Percentiles rank a stretch among this genome's conserved stretches.
phyloP scores from a whole-genome alignment of 116 monocot genomes.

The Zostera marina region DNA sequence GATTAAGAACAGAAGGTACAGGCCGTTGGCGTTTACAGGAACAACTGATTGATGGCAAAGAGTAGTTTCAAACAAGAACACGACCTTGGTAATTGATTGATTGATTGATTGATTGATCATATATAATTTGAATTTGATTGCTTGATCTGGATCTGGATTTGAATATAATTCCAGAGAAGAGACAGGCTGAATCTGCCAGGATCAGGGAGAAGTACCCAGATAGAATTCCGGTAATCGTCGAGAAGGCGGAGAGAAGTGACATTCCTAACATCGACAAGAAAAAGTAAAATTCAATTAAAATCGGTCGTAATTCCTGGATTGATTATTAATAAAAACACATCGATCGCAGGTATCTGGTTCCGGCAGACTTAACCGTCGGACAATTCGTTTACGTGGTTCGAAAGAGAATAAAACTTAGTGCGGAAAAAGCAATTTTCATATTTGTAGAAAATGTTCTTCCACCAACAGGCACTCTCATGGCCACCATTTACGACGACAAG shows the following conservation, averaged over 20 bases:
- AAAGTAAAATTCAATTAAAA: too few species aligned
- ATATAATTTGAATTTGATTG: too few species aligned
- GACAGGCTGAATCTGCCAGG: conserved; percentile 35
- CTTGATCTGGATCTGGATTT: too few species aligned
- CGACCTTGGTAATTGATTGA: conserved; percentile 18
- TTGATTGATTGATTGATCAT: background rate
- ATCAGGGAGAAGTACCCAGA: conserved; percentile 48
- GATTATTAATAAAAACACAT: too few species aligned
- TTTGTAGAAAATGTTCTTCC: conserved; percentile 39
- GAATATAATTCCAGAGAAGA: conserved; percentile 40
- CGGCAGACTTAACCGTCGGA: conserved; percentile 33
- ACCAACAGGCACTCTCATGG: conserved; percentile 39
- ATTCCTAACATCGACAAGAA: conserved; percentile 2
- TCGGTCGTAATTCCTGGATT: too few species aligned
- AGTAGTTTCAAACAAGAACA: conserved; percentile 35
- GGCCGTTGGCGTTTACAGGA: conserved; percentile 6
- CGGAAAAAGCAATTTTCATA: conserved; percentile 40
- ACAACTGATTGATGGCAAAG: conserved; percentile 26
- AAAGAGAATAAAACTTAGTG: conserved; percentile 34
- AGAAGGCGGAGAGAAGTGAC: background rate
- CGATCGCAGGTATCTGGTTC: conserved; percentile 30
- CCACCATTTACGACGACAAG: conserved; percentile 53
- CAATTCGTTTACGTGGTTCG: conserved; percentile 45
- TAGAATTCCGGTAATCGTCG: conserved; percentile 34
- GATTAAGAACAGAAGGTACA: background rate